phyloP scores from a whole-genome alignment of 108 stramenopile genomes.

The Stephanodiscus triporus region DNA sequence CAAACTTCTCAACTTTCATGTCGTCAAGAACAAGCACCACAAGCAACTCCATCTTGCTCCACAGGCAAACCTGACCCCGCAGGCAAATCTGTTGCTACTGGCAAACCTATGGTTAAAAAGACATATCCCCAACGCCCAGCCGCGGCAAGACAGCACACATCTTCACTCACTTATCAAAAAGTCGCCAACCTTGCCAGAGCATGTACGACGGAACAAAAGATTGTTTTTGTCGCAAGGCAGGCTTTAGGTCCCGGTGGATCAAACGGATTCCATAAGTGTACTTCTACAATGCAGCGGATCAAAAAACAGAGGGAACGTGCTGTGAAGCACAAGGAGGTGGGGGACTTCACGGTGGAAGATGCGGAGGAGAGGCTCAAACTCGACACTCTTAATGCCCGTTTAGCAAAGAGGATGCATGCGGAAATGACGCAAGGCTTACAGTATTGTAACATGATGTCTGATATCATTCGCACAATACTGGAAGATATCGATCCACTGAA shows the following conservation, averaged over 20 bases:
- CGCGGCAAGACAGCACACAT: slow-evolving; percentile 9
- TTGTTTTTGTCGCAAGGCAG: slow-evolving; percentile 65
- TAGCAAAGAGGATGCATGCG: slow-evolving; percentile 70
- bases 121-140: slow-evolving; percentile 2
- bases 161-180: slow-evolving; percentile 31
- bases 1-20: slow-evolving; percentile 13
- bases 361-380: slow-evolving; percentile 54
- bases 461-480: slow-evolving; percentile 57
- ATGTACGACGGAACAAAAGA: slow-evolving; percentile 57
- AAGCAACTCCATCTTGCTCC: slow-evolving; percentile 3
- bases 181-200: slow-evolving; percentile 37
- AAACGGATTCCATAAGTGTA: slow-evolving; percentile 79
- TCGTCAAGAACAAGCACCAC: not conserved
- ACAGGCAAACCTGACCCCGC: slow-evolving; percentile 3
- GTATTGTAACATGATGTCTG: slow-evolving; percentile 66
- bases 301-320: slow-evolving; percentile 82
- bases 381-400: slow-evolving; percentile 70
- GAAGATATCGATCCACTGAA: slow-evolving; percentile 61
- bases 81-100: not conserved
- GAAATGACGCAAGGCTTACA: slow-evolving; percentile 67
- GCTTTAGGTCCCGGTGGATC: slow-evolving; percentile 64
- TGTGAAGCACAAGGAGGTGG: slow-evolving; percentile 43
- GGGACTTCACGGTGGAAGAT: not conserved
- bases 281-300: slow-evolving; percentile 68
- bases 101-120: slow-evolving; percentile 5